These are phyloP conservation scores for Fistulifera pelliculosa DNA, from an alignment of 108 stramenopile species.

Conservation along the genomic window DNA sequence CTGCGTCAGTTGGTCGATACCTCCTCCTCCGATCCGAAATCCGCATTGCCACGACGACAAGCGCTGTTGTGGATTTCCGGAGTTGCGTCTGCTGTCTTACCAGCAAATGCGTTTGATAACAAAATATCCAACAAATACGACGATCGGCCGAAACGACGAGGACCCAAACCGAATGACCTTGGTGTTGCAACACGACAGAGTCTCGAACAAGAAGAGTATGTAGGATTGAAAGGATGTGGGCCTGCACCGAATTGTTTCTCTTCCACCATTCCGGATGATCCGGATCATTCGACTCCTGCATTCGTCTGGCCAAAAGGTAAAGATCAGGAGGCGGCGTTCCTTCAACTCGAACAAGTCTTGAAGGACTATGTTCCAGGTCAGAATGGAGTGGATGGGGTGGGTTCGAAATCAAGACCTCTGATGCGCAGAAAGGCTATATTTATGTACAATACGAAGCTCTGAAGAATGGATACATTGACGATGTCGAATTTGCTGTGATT, in stretches of 20 bases:
- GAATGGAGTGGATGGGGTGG: conserved; percentile 80
- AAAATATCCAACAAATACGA: conserved; percentile 71
- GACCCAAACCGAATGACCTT: conserved; percentile 65
- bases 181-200: conserved; percentile 47
- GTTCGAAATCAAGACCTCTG: conserved; percentile 62
- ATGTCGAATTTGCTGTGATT: conserved; percentile 56
- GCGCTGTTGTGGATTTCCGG: no score
- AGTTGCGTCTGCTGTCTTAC: conserved; percentile 44
- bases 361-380: conserved; percentile 68
- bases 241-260: conserved; percentile 85
- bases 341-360: conserved; percentile 46
- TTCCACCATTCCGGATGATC: conserved; percentile 60
- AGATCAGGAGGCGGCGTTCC: conserved; percentile 42
- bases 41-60: no score
- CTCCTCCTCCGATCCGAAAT: no score
- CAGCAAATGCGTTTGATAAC: conserved; percentile 62
- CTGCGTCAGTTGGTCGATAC: background rate
- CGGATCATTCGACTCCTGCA: conserved; percentile 61
- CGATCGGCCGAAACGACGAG: conserved; percentile 75
- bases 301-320: conserved; percentile 45
- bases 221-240: conserved; percentile 69
- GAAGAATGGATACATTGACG: conserved; percentile 76
- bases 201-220: conserved; percentile 48
- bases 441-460: conserved; percentile 76
- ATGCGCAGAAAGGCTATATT: conserved; percentile 59